Evolutionary conservation across 2,329 filamentous ascomycete genomes (phyloP), one percentile per base, ranked within the genome.

Genomic region (Penicillium crustosum): DNA sequence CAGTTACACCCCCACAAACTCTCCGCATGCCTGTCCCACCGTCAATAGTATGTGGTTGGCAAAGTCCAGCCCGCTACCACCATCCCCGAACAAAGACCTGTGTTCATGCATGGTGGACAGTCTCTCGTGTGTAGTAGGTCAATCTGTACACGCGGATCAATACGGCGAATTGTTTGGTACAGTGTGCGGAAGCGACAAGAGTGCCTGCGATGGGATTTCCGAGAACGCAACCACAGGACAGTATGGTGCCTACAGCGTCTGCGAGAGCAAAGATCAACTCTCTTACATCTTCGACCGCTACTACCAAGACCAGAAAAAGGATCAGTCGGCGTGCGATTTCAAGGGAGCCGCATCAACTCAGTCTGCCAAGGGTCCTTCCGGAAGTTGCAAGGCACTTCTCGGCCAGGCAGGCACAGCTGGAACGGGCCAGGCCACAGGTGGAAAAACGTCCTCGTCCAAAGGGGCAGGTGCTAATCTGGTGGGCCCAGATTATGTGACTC

Each of bases 61-160:
- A 49, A 81, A 83, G 61, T 55, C 64, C 7, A 81, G 82, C 42
- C 81, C 79, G 56, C 89, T 97, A 21, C 93, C 93, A 21, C 93
- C 93, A 12, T 85, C 84, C 7, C 92, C 92, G 61, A 91, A 97
- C 78, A 70, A 84, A 56, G 71, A 85, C 48, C 86, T 95, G 51
- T 97, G 94, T 82, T 76, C 81, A 55, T 97, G 94, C 83, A 96
- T 96, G 89, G 83, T 84, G 72, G 80, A 84, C 60, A 86, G 84
- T 48, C 79, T 95, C 53, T 77, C 79, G 55, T 97, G 93, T 78
- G 82, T 83, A 31, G 85, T 90, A 59, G 79, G 83, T 35, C 74
- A 80, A 36, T 75, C 77, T 8, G 23, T 48, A 6, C 6, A 15
- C 9, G 15, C 2, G 4, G 27, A 53, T 13, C 35, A 48, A 19